phyloP scores from a whole-genome alignment of 257 asterid species.

The Osmanthus fragrans region DNA sequence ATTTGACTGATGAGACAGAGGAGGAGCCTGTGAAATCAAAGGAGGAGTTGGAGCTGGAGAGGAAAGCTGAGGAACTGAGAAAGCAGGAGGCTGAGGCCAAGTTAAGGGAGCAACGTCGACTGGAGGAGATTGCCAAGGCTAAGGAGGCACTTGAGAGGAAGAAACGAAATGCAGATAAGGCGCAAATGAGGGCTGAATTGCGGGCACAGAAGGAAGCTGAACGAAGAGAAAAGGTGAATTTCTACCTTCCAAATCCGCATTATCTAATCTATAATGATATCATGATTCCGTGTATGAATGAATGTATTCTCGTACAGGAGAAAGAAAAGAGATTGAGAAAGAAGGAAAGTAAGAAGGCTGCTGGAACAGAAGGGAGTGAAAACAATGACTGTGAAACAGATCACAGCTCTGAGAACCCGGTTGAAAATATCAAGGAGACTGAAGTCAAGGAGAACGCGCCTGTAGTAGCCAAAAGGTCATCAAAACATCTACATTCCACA shows the following conservation, averaged over 20 bases:
- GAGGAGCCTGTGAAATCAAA: slow-evolving; percentile 40
- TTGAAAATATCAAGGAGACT: slow-evolving; percentile 43
- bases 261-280: background rate
- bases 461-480: slow-evolving; percentile 37
- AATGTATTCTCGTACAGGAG: slow-evolving; percentile 50
- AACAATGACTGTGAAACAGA: slow-evolving; percentile 39
- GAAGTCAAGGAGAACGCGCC: slow-evolving; percentile 43
- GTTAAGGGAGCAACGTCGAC: slow-evolving; percentile 70
- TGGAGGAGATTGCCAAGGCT: slow-evolving; percentile 81
- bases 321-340: slow-evolving; percentile 84
- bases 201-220: slow-evolving; percentile 86
- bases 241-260: background rate
- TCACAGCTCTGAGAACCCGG: slow-evolving; percentile 42
- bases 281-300: slow-evolving; percentile 6
- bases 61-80: slow-evolving; percentile 59
- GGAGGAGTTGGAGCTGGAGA: slow-evolving; percentile 60
- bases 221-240: slow-evolving; percentile 75
- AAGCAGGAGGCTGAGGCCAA: slow-evolving; percentile 54
- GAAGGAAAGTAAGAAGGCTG: slow-evolving; percentile 69
- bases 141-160: slow-evolving; percentile 91
- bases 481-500: slow-evolving; percentile 24
- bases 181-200: slow-evolving; percentile 71
- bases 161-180: slow-evolving; percentile 73
- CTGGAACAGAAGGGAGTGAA: slow-evolving; percentile 40
- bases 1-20: slow-evolving; percentile 26